Base-by-base conservation (phyloP, 2,329 filamentous ascomycete species). In the Lizonia empirigonia region DNA sequence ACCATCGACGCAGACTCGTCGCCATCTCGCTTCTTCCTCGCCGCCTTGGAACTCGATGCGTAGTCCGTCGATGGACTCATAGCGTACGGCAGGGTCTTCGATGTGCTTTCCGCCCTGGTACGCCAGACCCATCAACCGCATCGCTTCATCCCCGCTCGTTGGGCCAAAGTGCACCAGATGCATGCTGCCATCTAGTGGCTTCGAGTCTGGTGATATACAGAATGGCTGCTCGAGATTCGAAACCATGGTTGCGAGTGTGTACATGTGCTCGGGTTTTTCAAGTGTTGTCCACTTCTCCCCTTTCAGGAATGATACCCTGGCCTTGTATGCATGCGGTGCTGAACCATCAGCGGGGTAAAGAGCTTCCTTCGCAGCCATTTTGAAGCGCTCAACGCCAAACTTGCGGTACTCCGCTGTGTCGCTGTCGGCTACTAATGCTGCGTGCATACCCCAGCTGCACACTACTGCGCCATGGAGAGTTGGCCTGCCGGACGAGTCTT, bases 1-100 rank as follows among this genome's bases (percentile, higher is more conserved):
- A 3, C 93, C 93, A 72, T 97, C 93, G n/a, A 97, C 80, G 70
- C 93, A 97, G 12, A 96, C 82, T 65, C 92, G 85, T 54, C 93
- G 80, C 91, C 91, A 97, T 44, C 85, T 78, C 1, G 77, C 78
- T n/a, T 90, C 85, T 13, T 82, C 77, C 64, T 94, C 89, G 7
- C 46, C 36, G 0, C 62, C 66, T 1, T 77, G 56, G 27, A 90
- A 85, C 13, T 82, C 80, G 37, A 97, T 84, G 50, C 76, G 79
- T 15, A 96, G 60, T 42, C 82, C 82, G 2, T 88, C 82, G 6
- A 94, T 80, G 45, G 84, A 81, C 15, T 88, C 83, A 68, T 97
- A 97, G 0, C 80, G 80, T 1, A 97, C 87, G 13, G 70, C 51
- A 5, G 44, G 38, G 15, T 78, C 72, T 35, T 85, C 77, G 1